Evolutionary conservation across 2,329 filamentous ascomycete species (phyloP).

Genomic region (Microdochium trichocladiopsis): DNA sequence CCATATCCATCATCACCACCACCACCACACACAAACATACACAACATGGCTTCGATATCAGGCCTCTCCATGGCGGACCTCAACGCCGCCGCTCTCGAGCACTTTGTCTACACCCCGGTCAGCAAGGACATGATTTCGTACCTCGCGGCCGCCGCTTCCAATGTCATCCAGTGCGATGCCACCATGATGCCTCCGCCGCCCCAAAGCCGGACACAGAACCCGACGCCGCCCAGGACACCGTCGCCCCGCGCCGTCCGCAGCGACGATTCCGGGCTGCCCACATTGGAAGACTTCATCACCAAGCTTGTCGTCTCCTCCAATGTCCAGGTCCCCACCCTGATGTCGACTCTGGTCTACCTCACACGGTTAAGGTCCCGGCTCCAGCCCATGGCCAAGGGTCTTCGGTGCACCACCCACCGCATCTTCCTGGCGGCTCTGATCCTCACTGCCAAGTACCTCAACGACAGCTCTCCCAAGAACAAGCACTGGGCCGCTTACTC

Average conservation of each 20-base stretch:
- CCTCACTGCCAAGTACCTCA: conserved; percentile 90
- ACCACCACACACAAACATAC: conserved; percentile 15
- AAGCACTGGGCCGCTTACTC: conserved; percentile 99
- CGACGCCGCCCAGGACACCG: conserved; percentile 44
- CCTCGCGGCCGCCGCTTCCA: conserved; percentile 65
- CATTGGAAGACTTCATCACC: conserved; percentile 84
- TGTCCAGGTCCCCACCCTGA: conserved; percentile 93
- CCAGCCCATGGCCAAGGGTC: conserved; percentile 90
- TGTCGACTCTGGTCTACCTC: conserved; percentile 95
- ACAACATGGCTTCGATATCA: conserved; percentile 38
- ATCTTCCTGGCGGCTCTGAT: conserved; percentile 92
- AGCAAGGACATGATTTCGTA: conserved; percentile 70
- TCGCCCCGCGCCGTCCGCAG: conserved; percentile 34
- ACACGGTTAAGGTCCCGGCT: conserved; percentile 75
- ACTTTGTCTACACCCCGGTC: conserved; percentile 74
- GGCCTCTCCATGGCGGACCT: conserved; percentile 44
- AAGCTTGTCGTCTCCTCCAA: conserved; percentile 88
- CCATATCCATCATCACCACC: conserved; percentile 4
- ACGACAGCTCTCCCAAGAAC: conserved; percentile 98
- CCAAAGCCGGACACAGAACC: conserved; percentile 28
- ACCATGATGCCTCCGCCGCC: conserved; percentile 42
- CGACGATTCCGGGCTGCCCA: conserved; percentile 57
- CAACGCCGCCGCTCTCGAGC: conserved; percentile 70
- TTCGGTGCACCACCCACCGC: conserved; percentile 92
- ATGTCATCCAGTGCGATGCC: conserved; percentile 75